Evolutionary conservation across 768 basidiomycete genomes (phyloP).

Genomic region (Mycena amicta): DNA sequence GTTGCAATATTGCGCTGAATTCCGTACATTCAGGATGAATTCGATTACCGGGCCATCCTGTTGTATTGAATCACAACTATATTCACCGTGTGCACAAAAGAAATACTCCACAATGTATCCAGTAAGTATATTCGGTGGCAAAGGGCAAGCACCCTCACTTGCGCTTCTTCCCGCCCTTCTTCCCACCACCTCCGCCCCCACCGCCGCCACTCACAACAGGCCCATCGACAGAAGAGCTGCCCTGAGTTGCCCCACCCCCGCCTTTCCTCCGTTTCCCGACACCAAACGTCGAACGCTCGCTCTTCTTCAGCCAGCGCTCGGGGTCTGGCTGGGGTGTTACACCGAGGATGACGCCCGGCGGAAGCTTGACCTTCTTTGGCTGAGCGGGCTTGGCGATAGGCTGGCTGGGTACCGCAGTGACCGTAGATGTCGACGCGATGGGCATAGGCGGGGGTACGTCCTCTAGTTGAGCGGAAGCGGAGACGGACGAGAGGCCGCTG

Average conservation of each 20-base stretch:
- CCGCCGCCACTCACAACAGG: slow-evolving; percentile 32
- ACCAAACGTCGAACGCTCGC: slow-evolving; percentile 65
- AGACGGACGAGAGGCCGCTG: slow-evolving; percentile 62
- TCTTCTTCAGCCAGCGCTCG: slow-evolving; percentile 89
- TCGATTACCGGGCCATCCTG: no score
- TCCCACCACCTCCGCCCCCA: slow-evolving; percentile 35
- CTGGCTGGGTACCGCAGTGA: slow-evolving; percentile 33
- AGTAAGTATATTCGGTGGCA: no score
- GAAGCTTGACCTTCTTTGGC: slow-evolving; percentile 60
- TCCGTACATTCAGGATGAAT: no score
- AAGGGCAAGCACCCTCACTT: slow-evolving; percentile 49
- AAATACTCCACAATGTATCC: no score
- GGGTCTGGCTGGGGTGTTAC: slow-evolving; percentile 84
- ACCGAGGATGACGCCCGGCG: slow-evolving; percentile 74
- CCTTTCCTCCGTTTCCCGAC: slow-evolving; percentile 57
- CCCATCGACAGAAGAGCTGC: slow-evolving; percentile 48
- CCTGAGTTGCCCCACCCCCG: slow-evolving; percentile 73
- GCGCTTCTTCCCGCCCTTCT: slow-evolving; percentile 63
- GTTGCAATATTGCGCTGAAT: no score
- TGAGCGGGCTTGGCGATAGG: slow-evolving; percentile 33
- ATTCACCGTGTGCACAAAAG: no score
- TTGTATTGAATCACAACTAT: no score
- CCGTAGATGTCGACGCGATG: no score
- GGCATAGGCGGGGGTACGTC: slow-evolving; percentile 60
- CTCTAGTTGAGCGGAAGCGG: slow-evolving; percentile 57